Conservation (phyloP, 176 grass and related monocot species). For the bread wheat (Triticum aestivum) region IWGSC_CS_RefSeq_v2.1 NC_057805.1:416627941-416628440, state of each 20-base stretch:
- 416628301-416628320: neutral
- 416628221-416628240: no score
- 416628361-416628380: neutral
- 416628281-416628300: neutral
- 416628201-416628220: no score
- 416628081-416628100: neutral
- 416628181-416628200: no score
- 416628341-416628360: neutral
- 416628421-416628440: no score
- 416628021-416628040: neutral
- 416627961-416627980: neutral
- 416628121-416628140: neutral
- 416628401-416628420: no score
- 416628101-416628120: neutral
- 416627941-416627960: neutral
- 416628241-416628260: neutral
- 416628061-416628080: neutral
- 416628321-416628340: neutral
- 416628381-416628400: neutral
- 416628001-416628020: neutral
- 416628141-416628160: no score
- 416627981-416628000: neutral
- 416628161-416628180: no score
- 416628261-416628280: neutral
- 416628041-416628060: neutral